phyloP scores from a whole-genome alignment of 129 eudicot species.

The Lactuca saligna region DNA sequence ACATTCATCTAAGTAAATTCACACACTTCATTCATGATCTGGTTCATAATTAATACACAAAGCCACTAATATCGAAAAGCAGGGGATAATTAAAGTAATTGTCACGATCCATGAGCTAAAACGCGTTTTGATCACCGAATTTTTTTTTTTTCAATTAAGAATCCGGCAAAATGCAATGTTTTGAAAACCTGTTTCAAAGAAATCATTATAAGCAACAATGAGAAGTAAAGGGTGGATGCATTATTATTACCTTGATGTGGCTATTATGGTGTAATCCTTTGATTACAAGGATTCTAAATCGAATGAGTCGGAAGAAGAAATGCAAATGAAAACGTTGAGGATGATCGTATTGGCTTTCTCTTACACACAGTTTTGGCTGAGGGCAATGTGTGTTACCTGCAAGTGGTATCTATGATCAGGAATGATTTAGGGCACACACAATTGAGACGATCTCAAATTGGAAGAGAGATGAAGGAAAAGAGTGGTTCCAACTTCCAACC shows the following conservation, averaged over 20 bases:
- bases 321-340: background rate
- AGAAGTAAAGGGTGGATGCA: background rate
- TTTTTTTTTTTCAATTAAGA: background rate
- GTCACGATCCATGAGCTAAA: slow-evolving; percentile 10
- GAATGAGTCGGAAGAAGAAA: background rate
- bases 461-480: slow-evolving; percentile 13
- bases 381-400: slow-evolving; percentile 19
- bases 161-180: slow-evolving; percentile 22
- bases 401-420: slow-evolving; percentile 14
- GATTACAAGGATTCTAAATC: background rate
- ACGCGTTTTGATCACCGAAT: slow-evolving; percentile 8
- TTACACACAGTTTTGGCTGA: slow-evolving; percentile 5
- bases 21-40: background rate
- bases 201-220: slow-evolving; percentile 3
- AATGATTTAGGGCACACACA: slow-evolving; percentile 29
- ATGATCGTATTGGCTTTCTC: slow-evolving; percentile 1
- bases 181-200: background rate
- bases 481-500: slow-evolving; percentile 35
- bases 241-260: slow-evolving; percentile 26
- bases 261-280: background rate
- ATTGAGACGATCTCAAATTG: slow-evolving; percentile 3
- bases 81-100: background rate
- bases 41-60: slow-evolving; percentile 10
- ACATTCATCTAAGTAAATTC: background rate
- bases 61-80: background rate